Evolutionary conservation across 139 green algal species (phyloP), one percentile per base, ranked within the genome.

Genomic region (Klebsormidium nitens): DNA sequence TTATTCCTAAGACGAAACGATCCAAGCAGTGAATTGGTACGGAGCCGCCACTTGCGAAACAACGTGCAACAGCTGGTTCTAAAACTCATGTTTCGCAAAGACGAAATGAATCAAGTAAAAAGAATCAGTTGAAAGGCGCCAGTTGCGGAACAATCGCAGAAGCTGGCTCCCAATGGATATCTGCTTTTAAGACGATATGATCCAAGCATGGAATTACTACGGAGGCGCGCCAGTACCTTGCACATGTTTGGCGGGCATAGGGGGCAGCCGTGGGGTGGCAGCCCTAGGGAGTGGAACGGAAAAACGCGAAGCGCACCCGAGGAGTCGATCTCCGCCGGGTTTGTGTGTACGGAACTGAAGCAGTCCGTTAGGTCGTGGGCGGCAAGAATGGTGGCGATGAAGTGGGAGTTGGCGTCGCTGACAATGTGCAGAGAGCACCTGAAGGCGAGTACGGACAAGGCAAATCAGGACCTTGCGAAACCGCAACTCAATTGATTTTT

Each of bases 401-500:
- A 75, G 37, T 71, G 3, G 42, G 59, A 73, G 23, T 75, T 75
- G 6, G 67, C 39, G 38, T 75, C 67, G 59, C 59, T 72, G 5
- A 75, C 11, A 26, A 75, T 72, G 65, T 73, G 65, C 39, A 71
- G 5, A 8, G 38, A n/a, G 34, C 44, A 71, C 23, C 63, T 66
- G 59, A n/a, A n/a, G n/a, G n/a, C n/a, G n/a, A n/a, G n/a, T n/a
- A n/a, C n/a, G n/a, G n/a, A n/a, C n/a, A n/a, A n/a, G n/a, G n/a
- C n/a, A n/a, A n/a, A n/a, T n/a, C n/a, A n/a, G n/a, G n/a, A n/a
- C n/a, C n/a, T n/a, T n/a, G n/a, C n/a, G n/a, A n/a, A n/a, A n/a
- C n/a, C n/a, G n/a, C n/a, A n/a, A n/a, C n/a, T n/a, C n/a, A n/a
- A n/a, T n/a, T n/a, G n/a, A n/a, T n/a, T n/a, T n/a, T n/a, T n/a